phyloP scores from a whole-genome alignment of 305 asterid genomes.

The Galium porrigens region DNA sequence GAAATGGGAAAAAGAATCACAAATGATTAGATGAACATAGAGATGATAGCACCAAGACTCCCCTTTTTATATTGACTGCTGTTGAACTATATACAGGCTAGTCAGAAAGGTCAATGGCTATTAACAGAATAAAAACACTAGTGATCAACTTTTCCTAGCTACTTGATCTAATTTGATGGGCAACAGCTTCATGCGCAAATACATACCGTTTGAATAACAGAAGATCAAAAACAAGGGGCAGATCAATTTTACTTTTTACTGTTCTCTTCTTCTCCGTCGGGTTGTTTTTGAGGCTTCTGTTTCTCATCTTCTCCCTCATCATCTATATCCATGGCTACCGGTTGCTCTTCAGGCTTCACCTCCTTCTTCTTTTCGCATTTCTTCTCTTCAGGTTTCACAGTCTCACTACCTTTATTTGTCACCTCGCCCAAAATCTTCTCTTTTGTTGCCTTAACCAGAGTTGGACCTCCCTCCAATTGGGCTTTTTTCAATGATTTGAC shows the following conservation, averaged over 20 bases:
- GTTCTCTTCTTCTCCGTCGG: slow-evolving; percentile 13
- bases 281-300: slow-evolving; percentile 10
- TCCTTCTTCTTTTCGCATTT: slow-evolving; percentile 15
- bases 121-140: background rate
- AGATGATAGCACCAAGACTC: background rate
- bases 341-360: slow-evolving; percentile 12
- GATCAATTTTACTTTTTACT: slow-evolving; percentile 5
- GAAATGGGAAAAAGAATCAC: background rate
- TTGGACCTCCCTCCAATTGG: slow-evolving; percentile 2
- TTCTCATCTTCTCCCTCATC: slow-evolving; percentile 11
- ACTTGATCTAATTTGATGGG: slow-evolving; percentile 4
- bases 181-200: slow-evolving; percentile 16
- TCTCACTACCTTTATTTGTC: slow-evolving; percentile 8
- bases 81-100: slow-evolving; percentile 10
- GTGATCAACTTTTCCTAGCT: slow-evolving; percentile 2
- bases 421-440: slow-evolving; percentile 20
- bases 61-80: slow-evolving; percentile 2
- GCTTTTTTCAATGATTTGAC: slow-evolving; percentile 7
- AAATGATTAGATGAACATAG: background rate
- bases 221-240: background rate
- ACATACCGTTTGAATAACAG: slow-evolving; percentile 14
- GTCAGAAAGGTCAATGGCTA: background rate
- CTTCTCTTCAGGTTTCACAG: slow-evolving; percentile 11
- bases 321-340: slow-evolving; percentile 16
- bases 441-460: slow-evolving; percentile 20